A percentile compares a stretch with the other conserved stretches of the same genome.
phyloP scores from a whole-genome alignment of 1,284 basidiomycete species.

The Ustanciosporium gigantosporum region DNA sequence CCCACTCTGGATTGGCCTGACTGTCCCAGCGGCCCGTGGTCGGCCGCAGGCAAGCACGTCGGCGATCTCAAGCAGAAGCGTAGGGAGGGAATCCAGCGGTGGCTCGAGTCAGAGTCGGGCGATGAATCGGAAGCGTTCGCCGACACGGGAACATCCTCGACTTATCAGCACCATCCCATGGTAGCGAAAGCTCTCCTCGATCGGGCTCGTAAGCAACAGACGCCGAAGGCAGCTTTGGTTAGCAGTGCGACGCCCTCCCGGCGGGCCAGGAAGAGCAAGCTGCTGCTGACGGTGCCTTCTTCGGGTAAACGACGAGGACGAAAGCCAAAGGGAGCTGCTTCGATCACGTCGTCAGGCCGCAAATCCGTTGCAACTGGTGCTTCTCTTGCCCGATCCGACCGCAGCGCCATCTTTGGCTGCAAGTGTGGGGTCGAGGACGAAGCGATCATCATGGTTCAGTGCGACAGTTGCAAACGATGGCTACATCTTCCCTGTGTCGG shows the following conservation, averaged over 20 bases:
- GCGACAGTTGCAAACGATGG: slow-evolving; percentile 58
- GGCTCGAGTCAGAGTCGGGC: slow-evolving; percentile 37
- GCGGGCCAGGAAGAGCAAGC: slow-evolving; percentile 23
- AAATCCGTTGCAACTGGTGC: slow-evolving; percentile 36
- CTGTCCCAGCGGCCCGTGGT: slow-evolving; percentile 35
- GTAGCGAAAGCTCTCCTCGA: slow-evolving; percentile 52
- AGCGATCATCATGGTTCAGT: slow-evolving; percentile 57
- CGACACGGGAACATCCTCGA: slow-evolving; percentile 7
- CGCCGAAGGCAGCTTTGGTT: slow-evolving; percentile 15
- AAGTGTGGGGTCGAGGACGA: slow-evolving; percentile 43
- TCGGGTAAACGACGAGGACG: slow-evolving; percentile 24
- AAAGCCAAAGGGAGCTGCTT: slow-evolving; percentile 21
- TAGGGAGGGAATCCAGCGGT: slow-evolving; percentile 23
- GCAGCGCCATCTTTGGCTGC: slow-evolving; percentile 41
- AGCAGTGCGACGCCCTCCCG: slow-evolving; percentile 9
- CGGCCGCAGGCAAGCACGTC: slow-evolving; percentile 33
- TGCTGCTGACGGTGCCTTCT: slow-evolving; percentile 10
- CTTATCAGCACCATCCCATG: slow-evolving; percentile 51
- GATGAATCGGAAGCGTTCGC: slow-evolving; percentile 19
- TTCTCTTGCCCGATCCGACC: slow-evolving; percentile 21
- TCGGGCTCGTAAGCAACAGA: slow-evolving; percentile 34
- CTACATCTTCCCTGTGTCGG: slow-evolving; percentile 59
- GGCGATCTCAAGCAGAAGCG: slow-evolving; percentile 30
- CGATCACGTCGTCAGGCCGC: slow-evolving; percentile 23
- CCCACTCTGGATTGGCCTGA: slow-evolving; percentile 45